These are phyloP conservation scores for Trichoderma guizhouense DNA, from an alignment of 2,329 filamentous ascomycete genomes.

Conservation along the genomic window DNA sequence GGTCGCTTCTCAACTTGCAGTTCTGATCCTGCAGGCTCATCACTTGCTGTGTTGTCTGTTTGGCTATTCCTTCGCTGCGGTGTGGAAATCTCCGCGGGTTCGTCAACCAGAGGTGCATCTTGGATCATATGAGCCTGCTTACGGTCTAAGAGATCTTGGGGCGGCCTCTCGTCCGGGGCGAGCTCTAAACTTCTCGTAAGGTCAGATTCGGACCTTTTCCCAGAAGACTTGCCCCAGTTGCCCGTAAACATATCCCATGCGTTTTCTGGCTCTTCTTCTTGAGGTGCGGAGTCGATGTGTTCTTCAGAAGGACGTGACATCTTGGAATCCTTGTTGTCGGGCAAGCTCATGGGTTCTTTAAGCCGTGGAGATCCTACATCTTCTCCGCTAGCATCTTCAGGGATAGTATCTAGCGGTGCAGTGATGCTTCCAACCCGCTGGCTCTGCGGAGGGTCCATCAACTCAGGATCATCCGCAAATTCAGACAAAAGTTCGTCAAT, in stretches of 20 bases:
- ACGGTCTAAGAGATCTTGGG: background rate
- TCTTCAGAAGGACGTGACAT: background rate
- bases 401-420: background rate
- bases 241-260: slow-evolving; percentile 11
- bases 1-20: background rate
- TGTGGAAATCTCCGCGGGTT: background rate
- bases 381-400: background rate
- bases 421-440: background rate
- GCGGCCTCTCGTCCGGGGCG: background rate
- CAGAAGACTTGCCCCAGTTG: slow-evolving; percentile 26
- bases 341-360: background rate
- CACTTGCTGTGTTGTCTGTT: background rate
- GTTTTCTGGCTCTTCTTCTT: slow-evolving; percentile 16
- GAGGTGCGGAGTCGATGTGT: background rate
- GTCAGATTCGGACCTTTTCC: slow-evolving; percentile 34
- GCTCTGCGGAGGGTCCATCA: background rate
- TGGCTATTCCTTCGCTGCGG: slow-evolving; percentile 1
- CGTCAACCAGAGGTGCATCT: background rate
- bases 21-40: background rate
- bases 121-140: background rate
- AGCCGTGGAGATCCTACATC: background rate
- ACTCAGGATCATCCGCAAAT: background rate
- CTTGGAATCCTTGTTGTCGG: background rate
- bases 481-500: background rate
- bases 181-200: slow-evolving; percentile 1